These are phyloP conservation scores for Candida sp. DNA, from an alignment of 1,139 yeast genomes.

Conservation along the genomic window DNA sequence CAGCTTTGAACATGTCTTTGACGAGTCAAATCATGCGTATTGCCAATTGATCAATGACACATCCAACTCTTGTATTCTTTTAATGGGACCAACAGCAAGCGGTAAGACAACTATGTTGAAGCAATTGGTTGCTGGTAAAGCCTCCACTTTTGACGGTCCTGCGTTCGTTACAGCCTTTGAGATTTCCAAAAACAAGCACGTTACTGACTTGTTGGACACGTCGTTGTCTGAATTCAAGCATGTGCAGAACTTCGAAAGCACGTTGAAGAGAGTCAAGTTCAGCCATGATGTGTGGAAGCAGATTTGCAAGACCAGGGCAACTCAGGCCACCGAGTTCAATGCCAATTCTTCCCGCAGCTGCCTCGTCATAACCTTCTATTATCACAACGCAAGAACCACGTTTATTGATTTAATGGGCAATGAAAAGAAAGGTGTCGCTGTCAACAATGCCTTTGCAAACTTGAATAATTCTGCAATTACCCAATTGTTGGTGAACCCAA, in stretches of 20 bases:
- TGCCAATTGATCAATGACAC: conserved; percentile 16
- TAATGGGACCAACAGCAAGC: conserved; percentile 39
- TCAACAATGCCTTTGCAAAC: conserved; percentile 29
- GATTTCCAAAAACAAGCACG: conserved; percentile 28
- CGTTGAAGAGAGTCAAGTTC: conserved; percentile 16
- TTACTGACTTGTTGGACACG: conserved; percentile 27
- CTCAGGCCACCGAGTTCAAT: conserved; percentile 24
- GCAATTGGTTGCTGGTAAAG: conserved; percentile 16
- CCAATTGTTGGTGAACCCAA: conserved; percentile 21
- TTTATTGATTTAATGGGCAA: conserved; percentile 38
- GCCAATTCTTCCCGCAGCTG: conserved; percentile 30
- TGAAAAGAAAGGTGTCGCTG: conserved; percentile 19
- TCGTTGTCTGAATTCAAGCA: conserved; percentile 7
- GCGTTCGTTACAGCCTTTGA: conserved; percentile 31
- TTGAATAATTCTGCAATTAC: conserved; percentile 33
- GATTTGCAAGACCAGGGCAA: conserved; percentile 25
- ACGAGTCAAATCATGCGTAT: conserved; percentile 13
- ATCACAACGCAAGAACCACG: conserved; percentile 23
- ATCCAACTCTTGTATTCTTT: conserved; percentile 22
- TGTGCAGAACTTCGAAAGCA: conserved; percentile 19
- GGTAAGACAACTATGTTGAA: conserved; percentile 37
- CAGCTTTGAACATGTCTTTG: conserved; percentile 24
- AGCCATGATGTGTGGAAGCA: conserved; percentile 13
- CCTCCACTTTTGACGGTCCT: conserved; percentile 13
- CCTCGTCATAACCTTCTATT: conserved; percentile 28